Evolutionary conservation across 495 filamentous ascomycete species (phyloP).

Genomic region (Elasticomyces elasticus): DNA sequence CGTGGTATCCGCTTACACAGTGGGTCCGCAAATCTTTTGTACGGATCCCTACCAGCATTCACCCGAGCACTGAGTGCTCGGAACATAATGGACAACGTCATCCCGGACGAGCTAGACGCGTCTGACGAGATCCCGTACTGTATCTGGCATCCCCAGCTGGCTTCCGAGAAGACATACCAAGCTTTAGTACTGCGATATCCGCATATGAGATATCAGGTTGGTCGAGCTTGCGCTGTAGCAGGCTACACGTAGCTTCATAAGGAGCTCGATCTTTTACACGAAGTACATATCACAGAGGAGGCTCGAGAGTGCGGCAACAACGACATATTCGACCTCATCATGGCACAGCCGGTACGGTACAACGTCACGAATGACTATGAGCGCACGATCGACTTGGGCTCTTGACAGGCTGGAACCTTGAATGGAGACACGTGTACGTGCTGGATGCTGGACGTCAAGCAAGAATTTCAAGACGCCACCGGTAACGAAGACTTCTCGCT

Average conservation of each 20-base stretch:
- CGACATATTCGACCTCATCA: conserved; percentile 25
- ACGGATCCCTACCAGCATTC: conserved; percentile 18
- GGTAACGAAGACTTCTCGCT: neutral
- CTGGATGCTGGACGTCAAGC: conserved; percentile 13
- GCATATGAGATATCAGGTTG: conserved; percentile 25
- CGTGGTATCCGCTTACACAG: neutral
- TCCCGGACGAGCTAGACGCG: conserved; percentile 30
- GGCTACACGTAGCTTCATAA: conserved; percentile 27
- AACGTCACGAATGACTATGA: conserved; percentile 29
- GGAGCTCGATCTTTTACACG: conserved; percentile 29
- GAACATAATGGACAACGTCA: conserved; percentile 33
- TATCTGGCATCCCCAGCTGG: conserved; percentile 35
- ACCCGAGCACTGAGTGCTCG: conserved; percentile 32
- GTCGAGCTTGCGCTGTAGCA: conserved; percentile 29
- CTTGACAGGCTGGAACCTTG: conserved; percentile 1
- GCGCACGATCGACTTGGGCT: conserved; percentile 18
- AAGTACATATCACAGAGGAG: conserved; percentile 29
- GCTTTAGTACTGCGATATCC: conserved; percentile 8
- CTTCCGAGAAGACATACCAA: conserved; percentile 32
- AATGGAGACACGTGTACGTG: conserved; percentile 28
- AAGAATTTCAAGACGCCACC: conserved; percentile 2
- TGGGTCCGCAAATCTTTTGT: conserved; percentile 7
- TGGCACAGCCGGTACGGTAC: conserved; percentile 22
- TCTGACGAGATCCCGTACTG: conserved; percentile 34
- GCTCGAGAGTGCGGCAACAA: conserved; percentile 23